Percentiles rank a stretch among this genome's conserved stretches.
Conservation (phyloP, 2,329 filamentous ascomycete genomes). For the Neofusicoccum parvum region DNA sequence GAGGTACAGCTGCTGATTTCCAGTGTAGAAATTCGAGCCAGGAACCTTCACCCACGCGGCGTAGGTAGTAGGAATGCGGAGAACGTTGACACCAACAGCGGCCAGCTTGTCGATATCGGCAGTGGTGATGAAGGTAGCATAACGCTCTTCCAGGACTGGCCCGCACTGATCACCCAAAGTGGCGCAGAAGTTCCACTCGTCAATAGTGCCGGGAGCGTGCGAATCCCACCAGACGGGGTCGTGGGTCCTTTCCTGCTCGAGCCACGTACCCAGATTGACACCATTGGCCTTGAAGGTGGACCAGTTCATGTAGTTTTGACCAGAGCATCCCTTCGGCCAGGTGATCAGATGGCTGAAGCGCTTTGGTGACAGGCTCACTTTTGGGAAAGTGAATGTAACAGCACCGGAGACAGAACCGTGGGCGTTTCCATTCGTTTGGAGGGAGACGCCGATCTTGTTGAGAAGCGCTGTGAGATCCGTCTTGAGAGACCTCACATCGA, state of each 20-base stretch:
- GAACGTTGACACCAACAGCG: constrained; percentile 33
- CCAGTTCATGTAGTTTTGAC: constrained; percentile 25
- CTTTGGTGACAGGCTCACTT: background rate
- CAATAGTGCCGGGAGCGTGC: constrained; percentile 26
- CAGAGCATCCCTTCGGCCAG: background rate
- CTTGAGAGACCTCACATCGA: background rate
- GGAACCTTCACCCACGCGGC: constrained; percentile 41
- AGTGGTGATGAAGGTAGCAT: constrained; percentile 30
- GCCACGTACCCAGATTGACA: constrained; percentile 38
- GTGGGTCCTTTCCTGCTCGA: constrained; percentile 34
- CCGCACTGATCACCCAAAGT: constrained; percentile 34
- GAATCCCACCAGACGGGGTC: constrained; percentile 33
- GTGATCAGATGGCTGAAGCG: background rate
- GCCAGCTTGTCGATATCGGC: constrained; percentile 38
- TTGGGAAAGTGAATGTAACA: background rate
- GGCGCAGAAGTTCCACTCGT: constrained; percentile 41
- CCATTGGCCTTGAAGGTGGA: constrained; percentile 27
- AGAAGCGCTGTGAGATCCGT: background rate
- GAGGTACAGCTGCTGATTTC: constrained; percentile 32
- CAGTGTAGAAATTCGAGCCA: constrained; percentile 35
- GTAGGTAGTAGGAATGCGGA: constrained; percentile 42
- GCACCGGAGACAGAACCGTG: background rate
- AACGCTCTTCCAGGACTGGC: constrained; percentile 33
- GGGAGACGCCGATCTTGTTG: background rate
- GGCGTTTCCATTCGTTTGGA: background rate